These are phyloP conservation scores for Lyophyllum atratum DNA, from an alignment of 768 basidiomycete genomes.

Conservation along the genomic window DNA sequence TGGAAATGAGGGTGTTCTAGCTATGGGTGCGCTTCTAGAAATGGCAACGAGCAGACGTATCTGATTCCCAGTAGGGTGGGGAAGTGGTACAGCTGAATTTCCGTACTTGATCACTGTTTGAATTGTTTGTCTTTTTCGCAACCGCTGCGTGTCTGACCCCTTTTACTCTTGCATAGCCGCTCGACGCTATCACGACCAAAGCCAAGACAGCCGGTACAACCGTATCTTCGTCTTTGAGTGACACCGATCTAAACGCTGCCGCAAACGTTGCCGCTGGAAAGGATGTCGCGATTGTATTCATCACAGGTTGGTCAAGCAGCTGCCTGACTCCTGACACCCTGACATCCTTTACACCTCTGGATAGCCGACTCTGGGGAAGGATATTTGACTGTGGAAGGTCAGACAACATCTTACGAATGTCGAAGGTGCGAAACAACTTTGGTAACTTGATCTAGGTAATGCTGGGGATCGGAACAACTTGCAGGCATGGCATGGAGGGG, in stretches of 20 bases:
- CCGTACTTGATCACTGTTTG: constrained; percentile 51
- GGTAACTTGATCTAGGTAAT: constrained; percentile 35
- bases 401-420: neutral
- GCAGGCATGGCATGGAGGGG: constrained; percentile 52
- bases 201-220: constrained; percentile 39
- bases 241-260: constrained; percentile 50
- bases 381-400: constrained; percentile 46
- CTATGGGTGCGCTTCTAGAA: constrained; percentile 51
- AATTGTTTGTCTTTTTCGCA: neutral
- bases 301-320: constrained; percentile 36
- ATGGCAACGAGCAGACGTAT: constrained; percentile 12
- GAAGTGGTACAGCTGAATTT: constrained; percentile 50
- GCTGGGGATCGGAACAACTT: constrained; percentile 55
- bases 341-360: neutral
- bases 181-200: constrained; percentile 46
- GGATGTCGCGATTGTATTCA: constrained; percentile 54
- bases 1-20: constrained; percentile 60
- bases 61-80: constrained; percentile 39
- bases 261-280: constrained; percentile 44
- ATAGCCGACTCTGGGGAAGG: constrained; percentile 45
- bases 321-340: neutral
- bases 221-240: constrained; percentile 48
- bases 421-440: too few relatives aligned
- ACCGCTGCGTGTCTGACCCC: neutral
- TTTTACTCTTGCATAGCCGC: constrained; percentile 29